Base-by-base conservation (phyloP, 768 basidiomycete genomes). In the Auricularia sp. region DNA sequence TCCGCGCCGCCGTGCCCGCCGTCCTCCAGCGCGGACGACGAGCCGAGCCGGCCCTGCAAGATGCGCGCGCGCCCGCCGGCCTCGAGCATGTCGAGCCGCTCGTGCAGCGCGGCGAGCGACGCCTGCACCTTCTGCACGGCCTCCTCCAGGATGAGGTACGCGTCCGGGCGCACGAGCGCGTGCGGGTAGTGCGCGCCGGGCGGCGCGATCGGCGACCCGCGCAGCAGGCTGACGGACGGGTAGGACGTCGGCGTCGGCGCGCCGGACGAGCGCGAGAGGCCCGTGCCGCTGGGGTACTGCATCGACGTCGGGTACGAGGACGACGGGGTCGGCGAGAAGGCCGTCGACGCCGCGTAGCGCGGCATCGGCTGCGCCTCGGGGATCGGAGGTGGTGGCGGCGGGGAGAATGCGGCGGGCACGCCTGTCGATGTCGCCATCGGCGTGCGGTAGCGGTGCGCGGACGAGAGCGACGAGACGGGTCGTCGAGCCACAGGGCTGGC, bases 61-160 rank as follows among this genome's bases (percentile, higher is more conserved):
- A 8, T 13, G 11, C 16, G 24, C 29, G 29, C 14, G 14, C 56
- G 56, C 3, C 56, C 56, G 29, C 34, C 61, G 13, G 67, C 65
- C 64, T 94, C 92, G n/a, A 94, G 75, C 11, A 70, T 67, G 62
- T 80, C 77, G 7, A 81, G 71, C 35, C 93, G 85, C 73, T 94
- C 92, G 7, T 83, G 85, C 54, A 94, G 80, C 5, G 91, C 91
- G 0, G 90, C 90, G 21, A 94, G 76, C 67, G 92, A 89, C 0
- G 85, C 83, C 73, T 95, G 92, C 62, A 93, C 81, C 67, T 82
- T 85, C 73, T 94, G 90, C 21, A 94, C 77, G 0, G 89, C 89
- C 58, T 82, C 83, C 73, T 94, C 92, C 63, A 95, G 77, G 6
- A 81, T 21, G 47, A 51, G 47, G 21, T 51, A 51, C 47, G 77